phyloP scores from a whole-genome alignment of 2,329 filamentous ascomycete species.

The Cercospora janseana region DNA sequence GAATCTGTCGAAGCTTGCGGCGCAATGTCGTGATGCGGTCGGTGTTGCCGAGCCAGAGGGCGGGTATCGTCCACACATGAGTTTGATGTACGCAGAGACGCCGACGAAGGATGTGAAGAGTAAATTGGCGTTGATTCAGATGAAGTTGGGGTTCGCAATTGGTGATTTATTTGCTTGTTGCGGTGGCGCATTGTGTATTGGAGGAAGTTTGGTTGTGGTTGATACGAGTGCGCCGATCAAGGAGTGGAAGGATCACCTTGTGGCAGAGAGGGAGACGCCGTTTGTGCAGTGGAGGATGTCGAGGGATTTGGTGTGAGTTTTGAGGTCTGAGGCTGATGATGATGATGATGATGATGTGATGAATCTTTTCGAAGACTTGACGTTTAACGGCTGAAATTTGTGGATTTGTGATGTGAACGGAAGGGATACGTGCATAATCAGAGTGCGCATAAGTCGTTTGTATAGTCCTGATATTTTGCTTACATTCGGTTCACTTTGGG shows the following conservation, averaged over 20 bases:
- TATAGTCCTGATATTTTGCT: neutral
- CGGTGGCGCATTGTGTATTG: constrained; percentile 29
- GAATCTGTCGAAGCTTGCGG: constrained; percentile 22
- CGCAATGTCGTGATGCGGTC: constrained; percentile 14
- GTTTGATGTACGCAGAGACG: constrained; percentile 26
- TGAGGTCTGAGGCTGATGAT: neutral
- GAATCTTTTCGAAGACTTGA: neutral
- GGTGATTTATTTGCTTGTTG: constrained; percentile 32
- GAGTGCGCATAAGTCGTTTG: neutral
- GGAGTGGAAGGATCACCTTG: constrained; percentile 23
- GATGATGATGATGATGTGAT: neutral
- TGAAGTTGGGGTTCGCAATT: constrained; percentile 31
- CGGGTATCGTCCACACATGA: constrained; percentile 27
- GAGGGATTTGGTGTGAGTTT: constrained; percentile 22
- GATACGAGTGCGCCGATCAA: constrained; percentile 25
- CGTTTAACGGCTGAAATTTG: neutral
- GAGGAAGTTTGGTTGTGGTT: constrained; percentile 28
- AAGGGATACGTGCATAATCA: neutral
- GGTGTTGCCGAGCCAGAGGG: constrained; percentile 12
- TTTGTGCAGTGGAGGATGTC: constrained; percentile 29
- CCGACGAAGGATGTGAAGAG: constrained; percentile 25
- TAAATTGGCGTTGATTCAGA: constrained; percentile 28
- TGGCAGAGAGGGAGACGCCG: constrained; percentile 26
- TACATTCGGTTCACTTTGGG: neutral
- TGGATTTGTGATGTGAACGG: neutral